These are phyloP conservation scores for Globisporangium megalacanthum DNA, from an alignment of 352 stramenopile genomes.

Conservation along the genomic window DNA sequence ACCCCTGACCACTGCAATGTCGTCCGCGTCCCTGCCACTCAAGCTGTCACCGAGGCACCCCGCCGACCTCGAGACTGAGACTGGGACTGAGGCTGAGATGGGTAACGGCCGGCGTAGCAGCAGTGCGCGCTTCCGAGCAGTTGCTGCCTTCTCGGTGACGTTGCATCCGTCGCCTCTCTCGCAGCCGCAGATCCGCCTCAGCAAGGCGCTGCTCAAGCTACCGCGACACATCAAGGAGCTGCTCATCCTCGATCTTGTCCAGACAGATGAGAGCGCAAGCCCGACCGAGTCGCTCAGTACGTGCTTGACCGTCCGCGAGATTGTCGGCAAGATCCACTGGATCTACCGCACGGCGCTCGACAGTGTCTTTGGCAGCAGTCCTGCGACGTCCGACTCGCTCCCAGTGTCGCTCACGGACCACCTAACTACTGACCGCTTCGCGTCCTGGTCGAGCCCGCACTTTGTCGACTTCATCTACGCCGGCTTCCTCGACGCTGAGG, in stretches of 20 bases:
- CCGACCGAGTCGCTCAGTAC: slow-evolving; percentile 18
- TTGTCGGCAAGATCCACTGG: slow-evolving; percentile 27
- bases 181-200: slow-evolving; percentile 22
- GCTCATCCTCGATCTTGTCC: slow-evolving; percentile 17
- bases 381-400: neutral
- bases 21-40: slow-evolving; percentile 16
- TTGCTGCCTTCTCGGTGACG: neutral
- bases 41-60: slow-evolving; percentile 3
- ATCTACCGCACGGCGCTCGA: slow-evolving; percentile 23
- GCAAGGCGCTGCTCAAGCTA: slow-evolving; percentile 26
- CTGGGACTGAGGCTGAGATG: slow-evolving; percentile 5
- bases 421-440: slow-evolving; percentile 1
- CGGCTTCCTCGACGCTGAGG: slow-evolving; percentile 20
- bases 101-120: slow-evolving; percentile 24
- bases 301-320: slow-evolving; percentile 24
- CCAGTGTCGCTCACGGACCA: slow-evolving; percentile 2
- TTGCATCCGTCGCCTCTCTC: neutral
- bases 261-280: slow-evolving; percentile 5
- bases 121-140: slow-evolving; percentile 10
- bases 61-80: slow-evolving; percentile 1
- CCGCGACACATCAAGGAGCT: slow-evolving; percentile 28
- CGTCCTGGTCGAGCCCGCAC: slow-evolving; percentile 20
- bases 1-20: neutral
- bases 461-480: slow-evolving; percentile 30
- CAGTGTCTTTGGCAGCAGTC: slow-evolving; percentile 2